phyloP scores from a whole-genome alignment of 1,139 yeast genomes.

The Lizanozyma gosingica region DNA sequence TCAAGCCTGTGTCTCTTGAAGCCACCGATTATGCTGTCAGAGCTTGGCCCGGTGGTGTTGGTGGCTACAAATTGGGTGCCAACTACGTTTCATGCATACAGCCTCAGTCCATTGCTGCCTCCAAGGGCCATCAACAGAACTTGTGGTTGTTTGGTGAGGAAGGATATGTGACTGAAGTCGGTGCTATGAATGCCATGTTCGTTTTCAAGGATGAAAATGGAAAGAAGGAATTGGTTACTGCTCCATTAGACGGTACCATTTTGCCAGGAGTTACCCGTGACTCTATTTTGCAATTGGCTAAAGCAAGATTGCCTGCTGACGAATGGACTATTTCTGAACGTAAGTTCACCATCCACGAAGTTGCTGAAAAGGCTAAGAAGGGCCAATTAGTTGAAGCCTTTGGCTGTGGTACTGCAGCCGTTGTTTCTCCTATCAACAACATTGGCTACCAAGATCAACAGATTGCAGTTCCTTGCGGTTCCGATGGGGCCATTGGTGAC shows the following conservation, averaged over 20 bases:
- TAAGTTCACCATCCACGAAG: slow-evolving; percentile 26
- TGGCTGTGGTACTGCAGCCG: slow-evolving; percentile 35
- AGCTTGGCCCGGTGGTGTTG: slow-evolving; percentile 42
- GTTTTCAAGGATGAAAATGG: slow-evolving; percentile 26
- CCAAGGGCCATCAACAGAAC: slow-evolving; percentile 31
- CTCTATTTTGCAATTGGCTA: slow-evolving; percentile 28
- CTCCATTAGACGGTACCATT: slow-evolving; percentile 34
- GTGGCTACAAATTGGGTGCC: slow-evolving; percentile 36
- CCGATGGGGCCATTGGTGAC: slow-evolving; percentile 19
- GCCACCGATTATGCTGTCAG: slow-evolving; percentile 26
- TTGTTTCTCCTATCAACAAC: slow-evolving; percentile 27
- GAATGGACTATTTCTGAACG: slow-evolving; percentile 25
- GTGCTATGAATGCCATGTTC: slow-evolving; percentile 34
- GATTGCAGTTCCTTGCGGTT: slow-evolving; percentile 21
- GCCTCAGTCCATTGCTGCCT: slow-evolving; percentile 25
- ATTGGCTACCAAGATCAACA: slow-evolving; percentile 25
- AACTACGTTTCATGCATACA: slow-evolving; percentile 36
- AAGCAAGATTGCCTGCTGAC: slow-evolving; percentile 16
- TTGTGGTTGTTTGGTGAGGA: slow-evolving; percentile 36
- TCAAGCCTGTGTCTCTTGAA: slow-evolving; percentile 28
- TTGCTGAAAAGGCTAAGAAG: slow-evolving; percentile 22
- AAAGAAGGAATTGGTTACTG: slow-evolving; percentile 29
- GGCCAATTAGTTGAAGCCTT: slow-evolving; percentile 34
- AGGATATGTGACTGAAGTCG: slow-evolving; percentile 35
- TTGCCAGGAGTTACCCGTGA: slow-evolving; percentile 37